These are phyloP conservation scores for Prunus yedoensis DNA, from an alignment of 331 rosid species.

Conservation along the genomic window DNA sequence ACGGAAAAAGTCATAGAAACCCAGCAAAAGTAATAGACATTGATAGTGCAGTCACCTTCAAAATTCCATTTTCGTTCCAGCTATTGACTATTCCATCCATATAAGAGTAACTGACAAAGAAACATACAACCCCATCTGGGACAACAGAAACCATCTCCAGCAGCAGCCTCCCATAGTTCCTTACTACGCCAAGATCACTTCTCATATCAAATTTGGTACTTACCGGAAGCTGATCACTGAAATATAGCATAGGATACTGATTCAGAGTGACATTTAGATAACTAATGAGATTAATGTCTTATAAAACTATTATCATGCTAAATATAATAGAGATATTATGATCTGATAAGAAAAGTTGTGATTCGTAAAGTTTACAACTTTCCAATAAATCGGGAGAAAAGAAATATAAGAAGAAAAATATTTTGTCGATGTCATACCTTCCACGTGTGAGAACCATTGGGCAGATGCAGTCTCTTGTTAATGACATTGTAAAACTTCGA, in stretches of 20 bases:
- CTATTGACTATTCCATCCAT: slow-evolving; percentile 94
- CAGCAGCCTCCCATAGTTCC: slow-evolving; percentile 93
- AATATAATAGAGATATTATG: not conserved
- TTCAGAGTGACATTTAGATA: slow-evolving; percentile 3
- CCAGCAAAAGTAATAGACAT: slow-evolving; percentile 13
- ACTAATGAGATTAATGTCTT: not conserved
- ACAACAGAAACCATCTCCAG: slow-evolving; percentile 97
- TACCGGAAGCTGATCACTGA: slow-evolving; percentile 97
- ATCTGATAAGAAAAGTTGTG: not conserved
- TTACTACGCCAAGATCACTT: slow-evolving; percentile 92
- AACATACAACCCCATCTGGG: slow-evolving; percentile 94
- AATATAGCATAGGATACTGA: slow-evolving; percentile 23
- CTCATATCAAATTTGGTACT: slow-evolving; percentile 98
- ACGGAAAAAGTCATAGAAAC: not conserved
- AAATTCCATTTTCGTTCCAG: slow-evolving; percentile 93
- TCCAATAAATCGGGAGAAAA: not conserved
- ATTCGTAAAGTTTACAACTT: not conserved
- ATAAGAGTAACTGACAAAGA: slow-evolving; percentile 93
- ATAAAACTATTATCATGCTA: slow-evolving; percentile 1
- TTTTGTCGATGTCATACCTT: slow-evolving; percentile 49
- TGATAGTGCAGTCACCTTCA: slow-evolving; percentile 55
- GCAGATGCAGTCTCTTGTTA: slow-evolving; percentile 96
- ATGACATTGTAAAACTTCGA: slow-evolving; percentile 96
- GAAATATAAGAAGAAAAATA: slow-evolving; percentile 3
- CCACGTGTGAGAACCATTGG: slow-evolving; percentile 99